Evolutionary conservation across 441 rosid species (phyloP), one percentile per base, ranked within the genome.

Genomic region (Erysimum pusillum): DNA sequence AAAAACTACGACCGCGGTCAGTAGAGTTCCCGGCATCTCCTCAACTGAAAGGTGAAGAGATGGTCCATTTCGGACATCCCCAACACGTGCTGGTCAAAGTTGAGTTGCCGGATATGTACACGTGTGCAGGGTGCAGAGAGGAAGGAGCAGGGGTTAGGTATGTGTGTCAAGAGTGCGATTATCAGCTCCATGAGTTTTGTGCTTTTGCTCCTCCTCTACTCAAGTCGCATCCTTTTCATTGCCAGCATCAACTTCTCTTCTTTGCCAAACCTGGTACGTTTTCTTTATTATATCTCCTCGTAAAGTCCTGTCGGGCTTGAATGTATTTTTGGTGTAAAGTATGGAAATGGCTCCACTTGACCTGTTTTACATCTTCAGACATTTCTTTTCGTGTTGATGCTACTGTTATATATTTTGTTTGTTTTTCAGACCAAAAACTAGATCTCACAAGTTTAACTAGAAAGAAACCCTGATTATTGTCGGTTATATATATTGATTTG

Each of bases 141-240:
- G 84, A 86, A 20, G 99, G 99, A 36, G 84, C 98, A 2, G 97
- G 98, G 42, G 84, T 79, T 73, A 81, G 94, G 54, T 91, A 82
- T 75, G 74, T 82, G 12, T 95, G 99, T 81, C 85, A 56, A 49
- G 82, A 48, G 9, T 95, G 99, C 12, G 83, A 91, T 49, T 90
- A 83, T 74, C 94, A 89, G 85, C 79, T 95, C 9, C 99, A 95
- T 64, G 94, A 88, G 54, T 92, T 91, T 70, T 92, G 99, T 67
- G 97, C 93, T 57, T 61, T 86, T 71, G 94, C 94, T 56, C 92
- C 98, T 75, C 80, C 73, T 2, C 22, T 71, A 13, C 90, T 90
- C 10, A 78, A 80, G 57, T 76, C 83, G 3, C 99, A 94, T 48
- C 98, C 98, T 71, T 76, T 92, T 63, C 99, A 94, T 75, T 68